Conservation (phyloP, 495 filamentous ascomycete genomes). For the Neurospora sp. region DNA sequence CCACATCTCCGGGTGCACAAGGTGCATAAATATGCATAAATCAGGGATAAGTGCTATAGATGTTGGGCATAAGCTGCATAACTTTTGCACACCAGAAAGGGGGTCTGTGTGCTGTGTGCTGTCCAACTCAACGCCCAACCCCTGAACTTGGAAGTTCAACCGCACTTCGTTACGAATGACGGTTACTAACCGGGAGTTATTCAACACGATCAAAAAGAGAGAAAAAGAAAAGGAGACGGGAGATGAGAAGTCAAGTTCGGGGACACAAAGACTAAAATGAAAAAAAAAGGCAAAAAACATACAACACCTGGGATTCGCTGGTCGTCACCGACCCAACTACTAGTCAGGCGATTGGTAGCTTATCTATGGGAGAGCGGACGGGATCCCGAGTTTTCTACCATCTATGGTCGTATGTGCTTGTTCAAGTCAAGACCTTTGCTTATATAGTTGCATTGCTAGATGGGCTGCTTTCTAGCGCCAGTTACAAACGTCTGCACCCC, state of each 20-base stretch:
- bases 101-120: background rate
- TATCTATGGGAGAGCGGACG: conserved; percentile 41
- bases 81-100: background rate
- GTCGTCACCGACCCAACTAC: conserved; percentile 42
- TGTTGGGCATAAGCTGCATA: too few species aligned
- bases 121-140: background rate
- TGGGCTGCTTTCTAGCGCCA: too few species aligned
- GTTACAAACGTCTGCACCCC: too few species aligned
- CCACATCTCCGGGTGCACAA: background rate
- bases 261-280: too few species aligned
- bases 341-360: conserved; percentile 13
- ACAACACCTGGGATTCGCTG: conserved; percentile 20
- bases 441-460: too few species aligned
- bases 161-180: background rate
- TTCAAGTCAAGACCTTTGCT: too few species aligned
- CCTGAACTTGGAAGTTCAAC: background rate
- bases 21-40: background rate
- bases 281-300: conserved; percentile 2
- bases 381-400: conserved; percentile 36
- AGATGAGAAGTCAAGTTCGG: too few species aligned
- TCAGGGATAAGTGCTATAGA: background rate
- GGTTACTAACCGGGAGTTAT: background rate
- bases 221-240: background rate
- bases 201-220: too few species aligned
- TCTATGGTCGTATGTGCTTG: conserved; percentile 34